Base-by-base conservation (phyloP, 2,329 filamentous ascomycete genomes). In the Fusarium armeniacum region DNA sequence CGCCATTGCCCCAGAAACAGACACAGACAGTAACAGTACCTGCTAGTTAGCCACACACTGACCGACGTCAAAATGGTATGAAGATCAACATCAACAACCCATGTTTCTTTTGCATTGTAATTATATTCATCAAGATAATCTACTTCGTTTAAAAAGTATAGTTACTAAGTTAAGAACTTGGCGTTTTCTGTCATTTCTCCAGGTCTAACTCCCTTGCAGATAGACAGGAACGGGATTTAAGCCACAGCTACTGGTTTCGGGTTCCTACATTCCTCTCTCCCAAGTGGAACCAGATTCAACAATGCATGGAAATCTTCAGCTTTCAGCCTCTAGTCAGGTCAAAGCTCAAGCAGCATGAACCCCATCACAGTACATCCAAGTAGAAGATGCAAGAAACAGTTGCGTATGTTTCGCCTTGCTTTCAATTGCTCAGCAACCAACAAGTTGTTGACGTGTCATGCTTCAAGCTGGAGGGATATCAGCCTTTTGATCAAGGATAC, bases 1-100 rank as follows among this genome's bases (percentile, higher is more conserved):
- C 54, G 40, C 44, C 72, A 75, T 75, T 75, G 73, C 73, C 71
- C 69, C 70, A 75, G 73, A 75, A 75, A 75, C 73, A 72, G 55
- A 61, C n/a, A 38, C 70, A 75, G 73, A 75, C 74, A 75, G 36
- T 20, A 35, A 75, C 74, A 75, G 36, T 20, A 35, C 33, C 33
- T 35, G 33, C 15, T n/a, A 33, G 32, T 16, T 18, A 62, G 60
- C 60, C 64, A 65, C 68, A 47, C 63, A 50, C 49, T 43, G 47
- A 35, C 38, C 47, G 26, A 41, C 16, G 9, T 58, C 51, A 43
- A 60, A 52, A 60, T 35, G 36, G 22, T 62, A 69, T 62, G 16
- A 49, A 58, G 62, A 52, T 62, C 38, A 66, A 57, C 55, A 52
- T 56, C 20, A 40, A 58, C 46, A 62, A 40, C 36, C 51, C 47